Percentiles rank a stretch among this genome's conserved stretches.
These are phyloP conservation scores for Vanrija humicola DNA, from an alignment of 1,284 basidiomycete genomes.

Conservation along the genomic window DNA sequence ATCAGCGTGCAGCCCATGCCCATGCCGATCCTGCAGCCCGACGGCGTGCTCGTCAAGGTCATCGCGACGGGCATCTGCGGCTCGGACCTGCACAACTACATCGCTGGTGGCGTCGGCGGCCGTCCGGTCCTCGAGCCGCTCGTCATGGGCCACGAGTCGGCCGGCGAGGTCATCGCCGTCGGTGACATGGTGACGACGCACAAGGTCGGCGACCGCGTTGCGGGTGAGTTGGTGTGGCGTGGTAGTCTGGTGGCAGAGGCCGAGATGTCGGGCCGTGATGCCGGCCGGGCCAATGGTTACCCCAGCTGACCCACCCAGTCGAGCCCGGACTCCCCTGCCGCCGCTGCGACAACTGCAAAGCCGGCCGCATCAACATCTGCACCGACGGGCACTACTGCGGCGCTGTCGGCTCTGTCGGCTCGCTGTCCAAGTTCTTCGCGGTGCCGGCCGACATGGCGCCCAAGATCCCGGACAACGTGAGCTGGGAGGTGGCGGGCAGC, in stretches of 20 bases:
- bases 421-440: constrained; percentile 38
- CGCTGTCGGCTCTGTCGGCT: constrained; percentile 40
- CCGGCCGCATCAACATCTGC: constrained; percentile 66
- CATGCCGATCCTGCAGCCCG: constrained; percentile 42
- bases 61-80: constrained; percentile 46
- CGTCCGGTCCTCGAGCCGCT: constrained; percentile 44
- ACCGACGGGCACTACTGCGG: constrained; percentile 41
- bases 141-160: constrained; percentile 48
- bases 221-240: constrained; percentile 34
- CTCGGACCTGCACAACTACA: constrained; percentile 42
- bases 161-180: constrained; percentile 45
- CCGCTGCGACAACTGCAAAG: constrained; percentile 52
- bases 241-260: too few relatives aligned
- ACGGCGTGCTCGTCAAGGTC: constrained; percentile 44
- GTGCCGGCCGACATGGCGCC: constrained; percentile 47
- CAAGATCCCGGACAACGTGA: constrained; percentile 47
- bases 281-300: too few relatives aligned
- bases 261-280: too few relatives aligned
- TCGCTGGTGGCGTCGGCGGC: constrained; percentile 43
- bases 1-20: constrained; percentile 32
- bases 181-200: constrained; percentile 43
- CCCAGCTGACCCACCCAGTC: constrained; percentile 34
- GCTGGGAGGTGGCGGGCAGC: constrained; percentile 53
- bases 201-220: constrained; percentile 52
- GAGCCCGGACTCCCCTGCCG: constrained; percentile 58